Evolutionary conservation across 345 rosid species (phyloP).

Genomic region (Eucalyptus dawsonii): DNA sequence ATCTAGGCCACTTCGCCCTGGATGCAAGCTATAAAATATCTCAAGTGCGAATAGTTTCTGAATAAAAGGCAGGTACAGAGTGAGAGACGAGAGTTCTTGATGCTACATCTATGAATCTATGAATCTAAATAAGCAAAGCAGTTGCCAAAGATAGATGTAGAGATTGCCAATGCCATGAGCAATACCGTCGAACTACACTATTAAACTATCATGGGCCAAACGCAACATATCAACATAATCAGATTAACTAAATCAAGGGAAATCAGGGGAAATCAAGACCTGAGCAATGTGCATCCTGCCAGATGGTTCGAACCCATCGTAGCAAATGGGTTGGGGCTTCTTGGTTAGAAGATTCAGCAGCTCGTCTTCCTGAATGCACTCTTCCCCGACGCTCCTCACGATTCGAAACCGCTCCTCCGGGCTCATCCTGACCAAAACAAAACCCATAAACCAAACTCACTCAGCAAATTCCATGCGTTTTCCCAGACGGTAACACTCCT

Average conservation of each 20-base stretch:
- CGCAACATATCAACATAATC: neutral
- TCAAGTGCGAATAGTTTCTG: neutral
- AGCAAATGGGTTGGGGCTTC: conserved; percentile 74
- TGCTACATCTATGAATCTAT: neutral
- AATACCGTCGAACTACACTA: neutral
- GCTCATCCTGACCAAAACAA: conserved; percentile 28
- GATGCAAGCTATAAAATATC: neutral
- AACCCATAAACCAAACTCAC: neutral
- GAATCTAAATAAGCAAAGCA: neutral
- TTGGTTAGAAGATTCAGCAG: conserved; percentile 57
- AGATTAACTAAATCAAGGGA: neutral
- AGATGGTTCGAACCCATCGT: conserved; percentile 94
- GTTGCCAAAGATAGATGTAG: neutral
- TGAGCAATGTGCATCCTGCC: conserved; percentile 97
- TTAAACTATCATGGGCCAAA: neutral
- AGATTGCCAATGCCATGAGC: neutral
- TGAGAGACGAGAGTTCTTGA: neutral
- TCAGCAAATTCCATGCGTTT: neutral
- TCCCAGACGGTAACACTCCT: conserved; percentile 8
- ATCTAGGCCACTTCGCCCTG: neutral
- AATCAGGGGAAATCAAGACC: conserved; percentile 7
- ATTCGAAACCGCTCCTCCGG: conserved; percentile 52
- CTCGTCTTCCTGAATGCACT: conserved; percentile 83
- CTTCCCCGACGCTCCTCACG: conserved; percentile 76
- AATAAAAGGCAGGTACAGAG: neutral